Conservation (phyloP, 129 eudicot species). For the Rutidosis leptorrhynchoides region DNA sequence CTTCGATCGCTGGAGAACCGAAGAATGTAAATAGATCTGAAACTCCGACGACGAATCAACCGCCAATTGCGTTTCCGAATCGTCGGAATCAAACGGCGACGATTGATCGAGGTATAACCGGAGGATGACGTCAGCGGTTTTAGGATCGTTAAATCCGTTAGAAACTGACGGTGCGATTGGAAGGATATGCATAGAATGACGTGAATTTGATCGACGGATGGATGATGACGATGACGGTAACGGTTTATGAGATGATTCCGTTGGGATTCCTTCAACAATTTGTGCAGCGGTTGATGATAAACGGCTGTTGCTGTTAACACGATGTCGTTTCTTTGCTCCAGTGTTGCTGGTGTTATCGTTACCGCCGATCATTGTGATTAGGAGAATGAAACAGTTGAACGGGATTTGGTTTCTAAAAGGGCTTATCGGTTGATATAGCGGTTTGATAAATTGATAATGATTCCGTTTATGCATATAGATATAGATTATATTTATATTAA, state of each 20-base stretch:
- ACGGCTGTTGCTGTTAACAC: neutral
- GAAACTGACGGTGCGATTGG: slow-evolving; percentile 20
- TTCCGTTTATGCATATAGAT: neutral
- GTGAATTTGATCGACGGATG: slow-evolving; percentile 41
- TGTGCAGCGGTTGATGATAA: neutral
- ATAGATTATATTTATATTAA: no score
- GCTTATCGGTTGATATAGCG: neutral
- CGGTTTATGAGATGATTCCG: neutral
- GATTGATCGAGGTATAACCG: slow-evolving; percentile 49
- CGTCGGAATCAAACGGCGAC: slow-evolving; percentile 37
- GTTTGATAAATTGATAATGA: no score
- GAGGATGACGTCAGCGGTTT: slow-evolving; percentile 83
- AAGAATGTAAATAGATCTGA: slow-evolving; percentile 65
- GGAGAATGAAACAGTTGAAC: neutral
- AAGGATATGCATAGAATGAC: slow-evolving; percentile 13
- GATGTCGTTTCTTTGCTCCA: slow-evolving; percentile 1
- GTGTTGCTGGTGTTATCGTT: neutral
- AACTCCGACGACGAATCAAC: slow-evolving; percentile 39
- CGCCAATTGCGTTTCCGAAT: slow-evolving; percentile 33
- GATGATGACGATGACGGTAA: neutral
- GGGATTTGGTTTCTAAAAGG: neutral
- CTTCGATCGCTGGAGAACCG: slow-evolving; percentile 48
- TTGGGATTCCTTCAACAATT: neutral
- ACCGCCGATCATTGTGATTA: slow-evolving; percentile 5
- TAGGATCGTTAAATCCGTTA: slow-evolving; percentile 60